Conservation (phyloP, 305 asterid species). For the Plantago lanceolata region DNA sequence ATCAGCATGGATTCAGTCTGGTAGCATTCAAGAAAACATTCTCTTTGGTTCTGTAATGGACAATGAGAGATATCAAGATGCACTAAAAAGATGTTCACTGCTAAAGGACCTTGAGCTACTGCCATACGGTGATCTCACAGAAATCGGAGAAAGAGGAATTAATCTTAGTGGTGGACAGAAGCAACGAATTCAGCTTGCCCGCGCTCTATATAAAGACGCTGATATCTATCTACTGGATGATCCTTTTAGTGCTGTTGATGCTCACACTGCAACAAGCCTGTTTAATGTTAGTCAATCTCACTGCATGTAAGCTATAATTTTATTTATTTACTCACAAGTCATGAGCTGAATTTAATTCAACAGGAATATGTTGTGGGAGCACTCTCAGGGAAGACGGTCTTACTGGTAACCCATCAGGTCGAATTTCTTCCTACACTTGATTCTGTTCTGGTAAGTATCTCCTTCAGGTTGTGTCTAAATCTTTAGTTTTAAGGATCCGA, state of each 20-base stretch:
- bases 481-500: no score
- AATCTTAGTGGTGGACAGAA: constrained; percentile 98
- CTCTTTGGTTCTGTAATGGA: constrained; percentile 72
- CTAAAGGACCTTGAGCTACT: constrained; percentile 78
- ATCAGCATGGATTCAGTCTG: constrained; percentile 97
- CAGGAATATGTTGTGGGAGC: constrained; percentile 87
- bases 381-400: constrained; percentile 65
- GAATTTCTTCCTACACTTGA: constrained; percentile 93
- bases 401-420: constrained; percentile 91
- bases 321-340: background rate
- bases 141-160: constrained; percentile 95
- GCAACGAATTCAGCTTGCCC: constrained; percentile 91
- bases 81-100: constrained; percentile 73
- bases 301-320: constrained; percentile 20
- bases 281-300: constrained; percentile 51
- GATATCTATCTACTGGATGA: constrained; percentile 79
- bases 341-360: constrained; percentile 16
- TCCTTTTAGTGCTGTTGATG: constrained; percentile 99
- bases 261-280: constrained; percentile 84
- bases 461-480: background rate
- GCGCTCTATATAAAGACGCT: constrained; percentile 82
- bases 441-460: constrained; percentile 66
- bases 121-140: constrained; percentile 86
- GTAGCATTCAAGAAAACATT: constrained; percentile 79
- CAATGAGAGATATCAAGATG: constrained; percentile 56